Base-by-base conservation (phyloP, 2,329 filamentous ascomycete species). In the Trichoderma pleuroti region DNA sequence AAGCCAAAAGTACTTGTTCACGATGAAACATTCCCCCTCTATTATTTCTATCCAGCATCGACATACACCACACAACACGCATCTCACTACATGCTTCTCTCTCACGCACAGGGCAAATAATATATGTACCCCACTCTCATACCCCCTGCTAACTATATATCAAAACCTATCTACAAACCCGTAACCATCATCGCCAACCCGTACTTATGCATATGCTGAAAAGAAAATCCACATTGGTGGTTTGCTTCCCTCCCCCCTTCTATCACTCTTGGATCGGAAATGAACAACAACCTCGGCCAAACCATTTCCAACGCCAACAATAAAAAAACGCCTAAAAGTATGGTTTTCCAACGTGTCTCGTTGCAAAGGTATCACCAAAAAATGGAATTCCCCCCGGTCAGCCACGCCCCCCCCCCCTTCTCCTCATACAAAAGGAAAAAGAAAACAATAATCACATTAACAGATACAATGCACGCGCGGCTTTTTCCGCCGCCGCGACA, bases 401-500 rank as follows among this genome's bases (percentile, higher is more conserved):
- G 46, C 11, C 24, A 26, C 21, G 32, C 21, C 26, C 5, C 10
- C 9, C 4, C 46, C 10, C 24, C 34, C 52, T 18, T 18, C 21
- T 52, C 26, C 34, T n/a, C 46, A 14, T n/a, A 14, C 26, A 30
- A 28, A 28, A 6, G 4, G 11, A 12, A 42, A 46, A 26, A 18
- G 12, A 5, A 32, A 30, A 21, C 18, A 30, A 12, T n/a, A 8
- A 42, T 86, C 82, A 93, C 85, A 91, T 86, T 76, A 90, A 80
- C 76, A 88, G 82, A 78, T 89, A 88, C 77, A 95, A 79, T 24
- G 86, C 90, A 77, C 87, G 84, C 5, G 90, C 89, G 2, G 87
- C 91, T 80, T 91, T 91, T 79, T 91, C 86, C 3, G 90, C 92
- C 21, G 88, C 90, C 14, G 89, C 90, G 72, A 95, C 83, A 83